phyloP scores from a whole-genome alignment of 352 stramenopile genomes.

The Globisporangium splendens region DNA sequence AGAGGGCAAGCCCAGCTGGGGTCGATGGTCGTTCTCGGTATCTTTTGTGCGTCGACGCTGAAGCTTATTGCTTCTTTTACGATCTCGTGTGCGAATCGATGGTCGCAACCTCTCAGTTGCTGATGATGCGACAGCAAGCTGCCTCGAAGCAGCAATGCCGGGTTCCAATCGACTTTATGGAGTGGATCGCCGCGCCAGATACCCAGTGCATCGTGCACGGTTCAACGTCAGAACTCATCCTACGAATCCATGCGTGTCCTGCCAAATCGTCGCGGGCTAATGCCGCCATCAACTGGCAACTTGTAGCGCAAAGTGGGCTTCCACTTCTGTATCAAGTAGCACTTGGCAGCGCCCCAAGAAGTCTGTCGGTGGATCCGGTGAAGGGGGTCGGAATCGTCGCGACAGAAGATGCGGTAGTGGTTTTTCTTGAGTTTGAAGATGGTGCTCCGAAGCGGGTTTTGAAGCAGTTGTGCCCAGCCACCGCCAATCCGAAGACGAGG shows the following conservation, averaged over 20 bases:
- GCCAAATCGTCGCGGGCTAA: conserved; percentile 22
- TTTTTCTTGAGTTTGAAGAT: conserved; percentile 32
- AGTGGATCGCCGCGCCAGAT: conserved; percentile 11
- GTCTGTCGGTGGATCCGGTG: conserved; percentile 39
- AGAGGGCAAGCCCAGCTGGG: conserved; percentile 4
- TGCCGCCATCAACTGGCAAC: conserved; percentile 41
- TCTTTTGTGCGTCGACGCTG: conserved; percentile 33
- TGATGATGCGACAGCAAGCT: conserved; percentile 14
- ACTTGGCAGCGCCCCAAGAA: conserved; percentile 24
- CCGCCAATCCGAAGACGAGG: no score
- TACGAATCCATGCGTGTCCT: conserved; percentile 47
- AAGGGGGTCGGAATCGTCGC: conserved; percentile 32
- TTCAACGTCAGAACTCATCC: conserved; percentile 14
- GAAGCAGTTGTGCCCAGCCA: conserved; percentile 1
- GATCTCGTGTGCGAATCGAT: conserved; percentile 25
- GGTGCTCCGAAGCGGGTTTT: conserved; percentile 10
- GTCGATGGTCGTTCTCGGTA: conserved; percentile 8
- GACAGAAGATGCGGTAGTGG: conserved; percentile 23
- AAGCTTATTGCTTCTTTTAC: conserved; percentile 43
- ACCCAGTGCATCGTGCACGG: conserved; percentile 26
- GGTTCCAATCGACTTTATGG: conserved; percentile 7
- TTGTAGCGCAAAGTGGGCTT: conserved; percentile 35
- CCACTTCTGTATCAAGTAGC: conserved; percentile 24
- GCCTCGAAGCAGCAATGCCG: neutral
- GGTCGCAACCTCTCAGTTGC: conserved; percentile 33